phyloP scores from a whole-genome alignment of 148 eudicot species.

The Persicaria tinctoria region DNA sequence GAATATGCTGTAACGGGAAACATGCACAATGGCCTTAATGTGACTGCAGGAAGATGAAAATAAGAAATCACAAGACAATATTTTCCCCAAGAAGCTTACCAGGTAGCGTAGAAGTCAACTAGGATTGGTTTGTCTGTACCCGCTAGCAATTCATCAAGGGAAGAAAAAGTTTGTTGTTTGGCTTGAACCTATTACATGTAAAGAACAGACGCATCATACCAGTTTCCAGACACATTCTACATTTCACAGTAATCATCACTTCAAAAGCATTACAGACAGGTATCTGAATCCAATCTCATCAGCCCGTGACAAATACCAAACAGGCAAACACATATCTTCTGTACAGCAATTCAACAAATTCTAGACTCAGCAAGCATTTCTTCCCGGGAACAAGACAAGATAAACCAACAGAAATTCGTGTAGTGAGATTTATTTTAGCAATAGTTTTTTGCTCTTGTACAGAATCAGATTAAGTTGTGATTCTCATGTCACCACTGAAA shows the following conservation, averaged over 20 bases:
- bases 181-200: constrained; percentile 51
- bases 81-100: constrained; percentile 46
- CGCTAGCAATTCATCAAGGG: constrained; percentile 59
- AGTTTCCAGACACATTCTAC: neutral
- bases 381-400: neutral
- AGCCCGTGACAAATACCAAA: no score
- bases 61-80: neutral
- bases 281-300: neutral
- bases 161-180: constrained; percentile 64
- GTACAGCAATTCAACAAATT: neutral
- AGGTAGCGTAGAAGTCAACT: constrained; percentile 92
- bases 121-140: constrained; percentile 74
- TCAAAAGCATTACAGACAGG: neutral
- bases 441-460: neutral
- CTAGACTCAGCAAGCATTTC: neutral
- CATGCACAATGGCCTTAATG: neutral
- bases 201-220: neutral
- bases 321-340: neutral
- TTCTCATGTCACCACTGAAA: no score
- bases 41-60: neutral
- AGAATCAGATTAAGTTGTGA: no score
- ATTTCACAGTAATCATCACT: neutral
- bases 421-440: neutral
- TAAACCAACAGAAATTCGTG: neutral
- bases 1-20: neutral